Conservation (phyloP, 345 rosid genomes). For the Durio zibethinus region DNA sequence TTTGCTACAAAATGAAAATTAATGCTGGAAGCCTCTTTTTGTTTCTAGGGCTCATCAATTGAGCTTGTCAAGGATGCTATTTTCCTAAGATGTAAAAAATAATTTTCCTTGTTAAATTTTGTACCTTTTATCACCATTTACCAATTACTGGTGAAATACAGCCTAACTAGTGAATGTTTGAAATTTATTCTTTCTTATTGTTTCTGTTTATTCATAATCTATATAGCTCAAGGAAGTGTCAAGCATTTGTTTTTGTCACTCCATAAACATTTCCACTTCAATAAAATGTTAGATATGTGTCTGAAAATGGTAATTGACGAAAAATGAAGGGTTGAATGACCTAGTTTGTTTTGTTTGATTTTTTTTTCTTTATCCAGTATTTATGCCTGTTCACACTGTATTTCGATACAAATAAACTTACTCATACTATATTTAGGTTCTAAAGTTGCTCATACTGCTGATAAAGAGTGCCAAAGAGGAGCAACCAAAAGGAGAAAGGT, state of each 20-base stretch:
- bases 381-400: background rate
- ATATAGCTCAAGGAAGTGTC: background rate
- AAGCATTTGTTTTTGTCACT: background rate
- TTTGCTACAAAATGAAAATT: background rate
- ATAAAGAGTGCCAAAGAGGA: constrained; percentile 38
- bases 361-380: background rate
- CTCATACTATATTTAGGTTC: constrained; percentile 40
- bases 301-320: background rate
- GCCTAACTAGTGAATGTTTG: background rate
- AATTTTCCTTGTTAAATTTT: background rate
- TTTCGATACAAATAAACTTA: background rate
- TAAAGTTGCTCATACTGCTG: constrained; percentile 26
- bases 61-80: background rate
- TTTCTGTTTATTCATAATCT: background rate
- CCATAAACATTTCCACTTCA: background rate
- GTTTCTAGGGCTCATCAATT: background rate
- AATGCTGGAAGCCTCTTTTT: background rate
- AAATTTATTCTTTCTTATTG: background rate
- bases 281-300: background rate
- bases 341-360: background rate
- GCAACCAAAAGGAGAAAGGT: constrained; percentile 73
- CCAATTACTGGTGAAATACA: background rate
- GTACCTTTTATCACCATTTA: background rate
- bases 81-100: background rate
- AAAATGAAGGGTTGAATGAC: background rate